Conservation (phyloP, 148 eudicot genomes). For the Pharnaceum exiguum region DNA sequence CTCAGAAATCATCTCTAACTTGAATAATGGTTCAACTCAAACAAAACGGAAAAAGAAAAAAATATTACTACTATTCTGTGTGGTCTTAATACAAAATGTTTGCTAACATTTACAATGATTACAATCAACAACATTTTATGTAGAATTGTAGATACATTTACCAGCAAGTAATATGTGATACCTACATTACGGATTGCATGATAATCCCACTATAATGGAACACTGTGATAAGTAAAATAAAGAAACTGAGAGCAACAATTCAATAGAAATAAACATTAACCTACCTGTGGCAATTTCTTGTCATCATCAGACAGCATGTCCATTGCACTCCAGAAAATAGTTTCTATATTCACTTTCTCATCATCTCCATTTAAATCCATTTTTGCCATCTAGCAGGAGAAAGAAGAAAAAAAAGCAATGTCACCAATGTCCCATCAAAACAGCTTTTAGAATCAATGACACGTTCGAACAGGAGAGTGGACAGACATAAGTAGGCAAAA, state of each 20-base stretch:
- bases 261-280: constrained; percentile 3
- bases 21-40: too few relatives aligned
- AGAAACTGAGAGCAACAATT: not conserved
- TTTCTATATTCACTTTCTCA: constrained; percentile 83
- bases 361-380: constrained; percentile 91
- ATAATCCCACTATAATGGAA: too few relatives aligned
- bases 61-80: too few relatives aligned
- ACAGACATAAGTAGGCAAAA: not conserved
- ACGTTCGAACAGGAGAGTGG: too few relatives aligned
- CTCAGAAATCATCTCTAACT: too few relatives aligned
- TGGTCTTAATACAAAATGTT: too few relatives aligned
- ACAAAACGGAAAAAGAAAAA: too few relatives aligned
- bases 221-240: too few relatives aligned
- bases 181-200: too few relatives aligned
- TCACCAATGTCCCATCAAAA: not conserved
- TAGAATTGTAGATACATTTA: too few relatives aligned
- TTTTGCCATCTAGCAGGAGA: constrained; percentile 76
- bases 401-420: not conserved
- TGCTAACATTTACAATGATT: too few relatives aligned
- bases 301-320: constrained; percentile 97
- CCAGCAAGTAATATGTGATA: not conserved
- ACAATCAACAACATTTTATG: too few relatives aligned
- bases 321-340: constrained; percentile 98
- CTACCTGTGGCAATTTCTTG: constrained; percentile 94
- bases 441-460: not conserved